These are phyloP conservation scores for Daedaleopsis nitida DNA, from an alignment of 768 basidiomycete genomes.

Conservation along the genomic window DNA sequence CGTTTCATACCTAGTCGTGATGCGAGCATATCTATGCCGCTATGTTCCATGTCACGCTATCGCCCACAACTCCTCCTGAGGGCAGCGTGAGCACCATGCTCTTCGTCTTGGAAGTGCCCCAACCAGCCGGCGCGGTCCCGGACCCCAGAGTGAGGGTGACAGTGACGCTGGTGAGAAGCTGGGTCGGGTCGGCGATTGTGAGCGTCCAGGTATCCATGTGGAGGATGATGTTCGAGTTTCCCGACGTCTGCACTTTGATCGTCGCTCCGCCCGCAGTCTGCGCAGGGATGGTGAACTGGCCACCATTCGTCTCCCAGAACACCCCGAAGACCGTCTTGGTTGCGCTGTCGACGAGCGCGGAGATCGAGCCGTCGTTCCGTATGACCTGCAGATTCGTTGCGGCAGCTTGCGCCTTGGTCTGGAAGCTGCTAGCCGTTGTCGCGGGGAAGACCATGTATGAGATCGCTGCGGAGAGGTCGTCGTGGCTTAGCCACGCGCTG, in stretches of 20 bases:
- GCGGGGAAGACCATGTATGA: slow-evolving; percentile 60
- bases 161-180: slow-evolving; percentile 41
- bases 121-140: slow-evolving; percentile 28
- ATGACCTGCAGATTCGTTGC: slow-evolving; percentile 38
- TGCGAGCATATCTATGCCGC: not conserved
- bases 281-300: slow-evolving; percentile 40
- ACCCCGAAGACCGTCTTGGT: slow-evolving; percentile 46
- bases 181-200: slow-evolving; percentile 66
- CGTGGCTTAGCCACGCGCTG: slow-evolving; percentile 53
- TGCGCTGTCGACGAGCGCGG: slow-evolving; percentile 50
- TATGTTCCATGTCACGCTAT: slow-evolving; percentile 39
- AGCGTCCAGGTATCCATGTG: slow-evolving; percentile 44
- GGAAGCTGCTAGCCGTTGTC: slow-evolving; percentile 40
- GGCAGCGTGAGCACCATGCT: slow-evolving; percentile 45
- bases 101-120: slow-evolving; percentile 29
- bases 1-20: too few species aligned
- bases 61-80: slow-evolving; percentile 47
- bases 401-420: slow-evolving; percentile 32
- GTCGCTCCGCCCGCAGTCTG: slow-evolving; percentile 29
- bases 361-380: slow-evolving; percentile 48
- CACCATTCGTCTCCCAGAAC: slow-evolving; percentile 55
- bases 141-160: slow-evolving; percentile 38
- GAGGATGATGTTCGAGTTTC: slow-evolving; percentile 47
- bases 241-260: slow-evolving; percentile 39
- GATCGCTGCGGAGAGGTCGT: slow-evolving; percentile 34